Percentiles rank a stretch among this genome's conserved stretches.
Evolutionary conservation across 2,329 filamentous ascomycete species (phyloP).

Genomic region (Daldinia eschscholtzii): DNA sequence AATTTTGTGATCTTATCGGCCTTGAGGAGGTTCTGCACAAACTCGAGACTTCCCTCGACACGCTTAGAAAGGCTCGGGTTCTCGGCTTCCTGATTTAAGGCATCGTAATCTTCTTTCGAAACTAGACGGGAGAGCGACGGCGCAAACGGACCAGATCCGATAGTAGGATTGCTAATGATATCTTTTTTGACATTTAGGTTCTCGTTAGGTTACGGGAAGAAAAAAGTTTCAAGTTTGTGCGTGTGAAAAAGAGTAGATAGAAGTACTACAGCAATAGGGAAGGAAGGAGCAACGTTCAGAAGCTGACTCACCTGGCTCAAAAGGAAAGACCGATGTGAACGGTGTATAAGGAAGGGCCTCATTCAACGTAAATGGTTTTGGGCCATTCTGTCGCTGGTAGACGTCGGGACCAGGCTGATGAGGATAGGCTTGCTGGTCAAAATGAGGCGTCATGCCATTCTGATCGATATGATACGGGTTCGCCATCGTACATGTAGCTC

Average conservation of each 20-base stretch:
- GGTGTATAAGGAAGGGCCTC: conserved; percentile 87
- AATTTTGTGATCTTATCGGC: conserved; percentile 77
- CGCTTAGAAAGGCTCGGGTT: conserved; percentile 71
- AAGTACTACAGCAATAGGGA: conserved; percentile 5
- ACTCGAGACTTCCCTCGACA: conserved; percentile 77
- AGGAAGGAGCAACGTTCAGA: conserved; percentile 24
- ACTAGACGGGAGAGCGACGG: conserved; percentile 65
- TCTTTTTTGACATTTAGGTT: conserved; percentile 58
- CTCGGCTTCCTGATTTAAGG: conserved; percentile 77
- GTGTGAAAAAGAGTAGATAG: background rate
- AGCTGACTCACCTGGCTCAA: conserved; percentile 73
- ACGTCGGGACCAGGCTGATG: conserved; percentile 18
- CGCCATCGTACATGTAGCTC: conserved; percentile 44
- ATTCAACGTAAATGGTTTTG: conserved; percentile 71
- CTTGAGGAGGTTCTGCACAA: conserved; percentile 80
- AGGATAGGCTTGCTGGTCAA: conserved; percentile 44
- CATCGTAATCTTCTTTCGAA: conserved; percentile 69
- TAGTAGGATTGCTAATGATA: conserved; percentile 73
- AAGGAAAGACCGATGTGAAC: conserved; percentile 82
- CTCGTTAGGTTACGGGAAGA: conserved; percentile 34
- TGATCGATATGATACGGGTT: conserved; percentile 43
- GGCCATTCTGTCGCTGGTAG: conserved; percentile 23
- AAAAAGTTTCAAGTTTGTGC: conserved; percentile 16
- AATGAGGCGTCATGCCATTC: conserved; percentile 49
- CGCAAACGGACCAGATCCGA: conserved; percentile 68